Percentiles rank a stretch among this genome's conserved stretches.
Conservation (phyloP, 2,329 filamentous ascomycete species). For the Microthyrium microscopicum region DNA sequence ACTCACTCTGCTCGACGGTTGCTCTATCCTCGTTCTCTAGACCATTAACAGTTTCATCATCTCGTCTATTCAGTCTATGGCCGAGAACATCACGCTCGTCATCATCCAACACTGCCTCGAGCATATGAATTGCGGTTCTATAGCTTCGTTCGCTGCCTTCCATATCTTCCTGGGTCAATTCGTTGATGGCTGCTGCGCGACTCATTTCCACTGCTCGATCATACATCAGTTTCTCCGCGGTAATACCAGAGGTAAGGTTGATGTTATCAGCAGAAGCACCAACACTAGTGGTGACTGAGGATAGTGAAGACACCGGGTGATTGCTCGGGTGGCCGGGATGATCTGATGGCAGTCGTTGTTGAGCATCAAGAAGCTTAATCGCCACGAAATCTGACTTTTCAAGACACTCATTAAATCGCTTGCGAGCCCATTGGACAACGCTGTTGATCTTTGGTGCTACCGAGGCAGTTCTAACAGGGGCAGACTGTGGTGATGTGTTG, state of each 20-base stretch:
- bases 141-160: constrained; percentile 83
- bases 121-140: constrained; percentile 79
- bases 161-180: constrained; percentile 83
- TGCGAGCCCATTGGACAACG: constrained; percentile 88
- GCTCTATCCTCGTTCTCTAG: constrained; percentile 55
- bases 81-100: constrained; percentile 38
- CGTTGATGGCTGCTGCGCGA: constrained; percentile 80
- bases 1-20: constrained; percentile 55
- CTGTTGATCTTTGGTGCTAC: constrained; percentile 61
- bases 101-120: constrained; percentile 82
- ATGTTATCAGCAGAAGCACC: constrained; percentile 62
- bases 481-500: constrained; percentile 12
- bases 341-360: constrained; percentile 65
- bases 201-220: constrained; percentile 96
- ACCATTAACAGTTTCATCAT: constrained; percentile 32
- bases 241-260: constrained; percentile 71
- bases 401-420: constrained; percentile 88
- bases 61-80: constrained; percentile 21
- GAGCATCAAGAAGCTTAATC: constrained; percentile 69
- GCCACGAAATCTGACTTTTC: constrained; percentile 95
- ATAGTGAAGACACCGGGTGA: constrained; percentile 36
- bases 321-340: constrained; percentile 79
- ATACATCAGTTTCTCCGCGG: constrained; percentile 95
- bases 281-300: constrained; percentile 39
- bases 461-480: constrained; percentile 16